phyloP scores from a whole-genome alignment of 2,329 filamentous ascomycete genomes.

The Capronia americana region DNA sequence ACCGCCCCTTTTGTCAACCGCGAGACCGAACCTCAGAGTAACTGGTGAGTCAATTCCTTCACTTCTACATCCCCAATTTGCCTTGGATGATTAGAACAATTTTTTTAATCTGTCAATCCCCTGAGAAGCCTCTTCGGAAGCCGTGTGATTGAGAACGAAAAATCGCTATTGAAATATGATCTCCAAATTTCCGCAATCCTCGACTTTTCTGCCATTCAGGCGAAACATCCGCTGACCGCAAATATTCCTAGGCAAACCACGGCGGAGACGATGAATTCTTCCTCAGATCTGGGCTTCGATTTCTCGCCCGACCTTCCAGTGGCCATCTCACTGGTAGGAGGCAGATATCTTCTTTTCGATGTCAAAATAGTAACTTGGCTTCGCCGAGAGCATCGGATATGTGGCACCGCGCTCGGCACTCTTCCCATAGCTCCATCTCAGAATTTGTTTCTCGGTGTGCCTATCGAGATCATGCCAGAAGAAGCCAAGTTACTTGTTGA shows the following conservation, averaged over 20 bases:
- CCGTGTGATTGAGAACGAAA: slow-evolving; percentile 55
- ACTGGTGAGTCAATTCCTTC: not conserved
- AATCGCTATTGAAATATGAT: slow-evolving; percentile 55
- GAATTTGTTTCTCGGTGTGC: slow-evolving; percentile 89
- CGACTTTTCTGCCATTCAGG: not conserved
- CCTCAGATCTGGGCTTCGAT: slow-evolving; percentile 40
- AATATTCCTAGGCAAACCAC: not conserved
- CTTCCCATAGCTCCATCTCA: slow-evolving; percentile 93
- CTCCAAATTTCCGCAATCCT: not conserved
- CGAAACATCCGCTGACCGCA: slow-evolving; percentile 9
- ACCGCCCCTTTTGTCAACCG: not conserved
- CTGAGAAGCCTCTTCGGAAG: slow-evolving; percentile 62
- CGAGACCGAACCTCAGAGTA: not conserved
- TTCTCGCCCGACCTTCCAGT: slow-evolving; percentile 61
- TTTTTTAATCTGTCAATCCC: slow-evolving; percentile 80
- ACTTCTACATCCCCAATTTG: not conserved
- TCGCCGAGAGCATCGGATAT: slow-evolving; percentile 80
- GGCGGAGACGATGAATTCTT: slow-evolving; percentile 23
- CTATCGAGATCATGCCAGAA: slow-evolving; percentile 87
- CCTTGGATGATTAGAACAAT: slow-evolving; percentile 67
- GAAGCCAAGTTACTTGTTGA: slow-evolving; percentile 83
- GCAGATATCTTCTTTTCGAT: slow-evolving; percentile 89
- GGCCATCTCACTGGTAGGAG: slow-evolving; percentile 79
- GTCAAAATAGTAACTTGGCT: slow-evolving; percentile 78
- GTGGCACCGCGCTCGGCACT: slow-evolving; percentile 83